Base-by-base conservation (phyloP, 1,284 basidiomycete genomes). In the Apiotrichum domesticum region DNA sequence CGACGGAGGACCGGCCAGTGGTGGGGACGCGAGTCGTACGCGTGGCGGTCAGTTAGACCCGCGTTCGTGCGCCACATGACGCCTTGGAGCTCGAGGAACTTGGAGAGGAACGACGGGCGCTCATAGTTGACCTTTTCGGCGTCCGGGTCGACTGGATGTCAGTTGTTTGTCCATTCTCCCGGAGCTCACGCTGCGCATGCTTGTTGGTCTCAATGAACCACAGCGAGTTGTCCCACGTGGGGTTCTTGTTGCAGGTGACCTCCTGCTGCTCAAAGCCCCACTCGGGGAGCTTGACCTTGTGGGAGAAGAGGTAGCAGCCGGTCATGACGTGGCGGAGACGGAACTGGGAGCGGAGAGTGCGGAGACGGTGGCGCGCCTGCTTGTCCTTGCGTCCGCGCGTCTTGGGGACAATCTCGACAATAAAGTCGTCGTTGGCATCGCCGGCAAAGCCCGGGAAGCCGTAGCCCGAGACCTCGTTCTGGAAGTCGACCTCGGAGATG, bases 51-150 rank as follows among this genome's bases (percentile, higher is more conserved):
- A 0, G 95, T 98, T 58, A 98, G 78, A 0, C 91, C 94, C 29
- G 90, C 88, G 68, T 98, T 99, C 29, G 94, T 98, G n/a, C 83
- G 85, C 92, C 93, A 98, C 95, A 98, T 98, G 58, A 95, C 93
- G 63, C 82, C 81, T 70, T 98, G 92, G 39, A 98, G 79, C 72
- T 98, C 95, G 70, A 82, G 80, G 80, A 98, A 98, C 77, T 97
- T 97, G 64, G 81, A 69, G 40, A 96, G 78, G 80, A 98, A 98
- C 4, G 87, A 84, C 3, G 95, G 92, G 33, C 84, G 79, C 59
- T 83, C 81, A 73, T 96, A 97, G 74, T 96, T 98, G 74, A 95
- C 86, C 76, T 85, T 91, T 9, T 83, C 81, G 4, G 90, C 85
- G 65, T 87, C 78, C 2, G 71, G 65, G 0, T 85, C 81, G 10